Conservation (phyloP, 768 basidiomycete species). For the Dendrothele bispora region DNA sequence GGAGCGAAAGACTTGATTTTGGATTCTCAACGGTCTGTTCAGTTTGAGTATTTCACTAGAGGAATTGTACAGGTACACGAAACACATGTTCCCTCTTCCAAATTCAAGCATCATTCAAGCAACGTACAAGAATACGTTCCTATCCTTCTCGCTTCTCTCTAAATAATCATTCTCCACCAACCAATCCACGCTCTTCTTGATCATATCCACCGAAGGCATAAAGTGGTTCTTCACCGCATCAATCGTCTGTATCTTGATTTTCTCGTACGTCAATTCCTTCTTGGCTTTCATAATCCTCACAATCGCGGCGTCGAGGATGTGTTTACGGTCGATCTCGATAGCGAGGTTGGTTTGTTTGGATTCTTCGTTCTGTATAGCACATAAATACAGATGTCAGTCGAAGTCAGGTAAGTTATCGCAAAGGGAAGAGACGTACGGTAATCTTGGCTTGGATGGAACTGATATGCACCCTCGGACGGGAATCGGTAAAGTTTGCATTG, state of each 20-base stretch:
- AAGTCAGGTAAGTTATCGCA: not conserved
- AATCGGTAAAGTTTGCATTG: conserved; percentile 82
- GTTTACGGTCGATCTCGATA: conserved; percentile 85
- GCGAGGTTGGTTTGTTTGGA: conserved; percentile 75
- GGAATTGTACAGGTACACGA: too few relatives aligned
- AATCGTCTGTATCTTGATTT: conserved; percentile 80
- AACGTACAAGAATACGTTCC: conserved; percentile 74
- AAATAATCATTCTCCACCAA: conserved; percentile 89
- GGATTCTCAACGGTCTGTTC: too few relatives aligned
- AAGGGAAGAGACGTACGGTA: conserved; percentile 52
- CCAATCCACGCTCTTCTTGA: conserved; percentile 82
- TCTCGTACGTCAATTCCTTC: conserved; percentile 79
- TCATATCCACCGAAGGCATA: conserved; percentile 76
- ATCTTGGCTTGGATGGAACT: conserved; percentile 96
- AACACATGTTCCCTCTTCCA: too few relatives aligned
- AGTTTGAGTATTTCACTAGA: too few relatives aligned
- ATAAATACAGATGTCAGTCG: conserved; percentile 1
- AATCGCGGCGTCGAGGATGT: conserved; percentile 90
- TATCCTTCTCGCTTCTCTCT: conserved; percentile 71
- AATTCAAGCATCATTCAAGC: conserved; percentile 62
- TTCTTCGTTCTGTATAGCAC: conserved; percentile 86
- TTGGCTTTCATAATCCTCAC: conserved; percentile 95
- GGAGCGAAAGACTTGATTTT: too few relatives aligned
- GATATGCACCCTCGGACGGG: conserved; percentile 81
- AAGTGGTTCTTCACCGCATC: conserved; percentile 89